Evolutionary conservation across 208 protist genomes (phyloP), one percentile per base, ranked within the genome.

Genomic region (Crithidia mellificae): DNA sequence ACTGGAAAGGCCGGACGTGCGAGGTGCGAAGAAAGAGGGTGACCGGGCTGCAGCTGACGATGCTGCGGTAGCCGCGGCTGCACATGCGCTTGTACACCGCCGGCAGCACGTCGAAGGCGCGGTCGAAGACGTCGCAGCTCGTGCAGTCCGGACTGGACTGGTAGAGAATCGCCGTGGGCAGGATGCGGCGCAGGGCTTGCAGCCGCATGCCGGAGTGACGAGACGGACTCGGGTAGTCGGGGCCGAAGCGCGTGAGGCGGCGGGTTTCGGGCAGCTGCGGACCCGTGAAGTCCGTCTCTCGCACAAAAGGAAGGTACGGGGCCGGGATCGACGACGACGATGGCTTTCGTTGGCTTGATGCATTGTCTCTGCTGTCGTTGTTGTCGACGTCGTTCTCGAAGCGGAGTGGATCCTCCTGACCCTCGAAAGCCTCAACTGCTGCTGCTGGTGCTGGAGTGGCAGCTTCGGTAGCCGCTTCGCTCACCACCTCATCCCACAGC

Each of bases 11-110:
- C 14, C 58, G 24, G 0, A 43, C 58, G 19, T 77, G 61, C 25
- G 39, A 54, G 17, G 70, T 74, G 32, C 79, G 55, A 34, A 91
- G 38, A 61, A 87, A 86, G 25, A 91, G 68, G 25, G 83, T 63
- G 19, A 91, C 19, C n/a, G 85, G 85, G 63, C 81, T 91, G 49
- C 85, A 91, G 53, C 85, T 81, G 17, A 85, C 55, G 58, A 91
- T 80, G 39, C 50, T 83, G 25, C 41, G 24, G 43, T 87, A 77
- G 24, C 72, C 67, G 22, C 38, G 58, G 30, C 68, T 76, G 51
- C 85, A 91, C 24, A 91, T 53, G 22, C 71, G 68, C 30, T 79
- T 70, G 70, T 81, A 91, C 20, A 88, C 41, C n/a, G 74, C 44
- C 20, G 85, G 85, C 34, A 91, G 68, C 9, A 91, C 52, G 56